Base-by-base conservation (phyloP, 768 basidiomycete species). In the Auriculariales sp. region DNA sequence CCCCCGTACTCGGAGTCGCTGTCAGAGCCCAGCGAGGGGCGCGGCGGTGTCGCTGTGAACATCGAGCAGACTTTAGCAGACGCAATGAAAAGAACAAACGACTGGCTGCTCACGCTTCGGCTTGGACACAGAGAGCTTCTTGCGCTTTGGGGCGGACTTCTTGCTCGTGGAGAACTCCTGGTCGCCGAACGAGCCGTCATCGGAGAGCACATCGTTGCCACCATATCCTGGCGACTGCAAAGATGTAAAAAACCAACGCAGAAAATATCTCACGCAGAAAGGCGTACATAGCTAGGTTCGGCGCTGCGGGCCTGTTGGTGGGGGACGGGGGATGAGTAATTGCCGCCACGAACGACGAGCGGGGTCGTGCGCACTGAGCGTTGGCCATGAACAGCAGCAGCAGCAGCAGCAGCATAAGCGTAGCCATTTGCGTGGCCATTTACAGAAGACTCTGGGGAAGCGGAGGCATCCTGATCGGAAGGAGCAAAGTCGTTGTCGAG, bases 1-100 rank as follows among this genome's bases (percentile, higher is more conserved):
- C 83, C 75, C 36, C 85, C 88, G 58, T 89, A 91, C 58, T 91
- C 88, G 2, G 86, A 89, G 64, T 86, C 86, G 11, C 85, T 87
- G 65, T 87, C 85, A 39, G 84, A 85, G 35, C 68, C 70, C 35
- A 74, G 73, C 27, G 71, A 61, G 50, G 74, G 76, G 44, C 80
- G 81, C 19, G 61, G 55, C 7, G 54, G 17, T 47, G 68, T 39
- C 25, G 50, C 53, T 54, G 49, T 19, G 34, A 47, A 48, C 24
- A 14, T 30, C 7, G 29, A 35, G 25, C 25, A 47, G 46, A 14
- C 35, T 19, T 17, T 14, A 19, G 5, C n/a, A 32, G n/a, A 17
- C 5, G 49, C 24, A 17, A 11, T 4, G 48, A 19, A 32, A 28
- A 48, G n/a, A n/a, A n/a, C n/a, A n/a, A n/a, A n/a, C 22, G 19